These are phyloP conservation scores for Scheffersomyces cryptocercus DNA, from an alignment of 1,139 yeast genomes.

Conservation along the genomic window DNA sequence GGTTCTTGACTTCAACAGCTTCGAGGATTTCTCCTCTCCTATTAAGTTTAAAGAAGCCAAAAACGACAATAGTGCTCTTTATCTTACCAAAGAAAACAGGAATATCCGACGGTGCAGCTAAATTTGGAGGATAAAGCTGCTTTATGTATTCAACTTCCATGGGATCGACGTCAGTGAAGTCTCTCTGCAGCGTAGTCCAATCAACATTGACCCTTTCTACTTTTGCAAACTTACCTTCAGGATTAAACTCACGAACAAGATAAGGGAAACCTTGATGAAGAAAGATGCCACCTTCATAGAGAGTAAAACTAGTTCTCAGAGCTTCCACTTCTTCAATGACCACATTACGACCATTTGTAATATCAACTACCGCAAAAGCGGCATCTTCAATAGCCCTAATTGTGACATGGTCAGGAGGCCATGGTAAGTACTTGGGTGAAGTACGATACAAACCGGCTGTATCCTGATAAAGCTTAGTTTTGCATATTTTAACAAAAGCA, in stretches of 20 bases:
- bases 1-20: slow-evolving; percentile 88
- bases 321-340: slow-evolving; percentile 92
- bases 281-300: slow-evolving; percentile 94
- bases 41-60: slow-evolving; percentile 90
- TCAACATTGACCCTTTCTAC: slow-evolving; percentile 88
- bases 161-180: slow-evolving; percentile 92
- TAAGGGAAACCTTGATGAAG: slow-evolving; percentile 93
- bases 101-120: slow-evolving; percentile 40
- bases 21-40: slow-evolving; percentile 76
- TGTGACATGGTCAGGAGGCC: slow-evolving; percentile 75
- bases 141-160: slow-evolving; percentile 65
- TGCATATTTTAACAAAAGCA: slow-evolving; percentile 38
- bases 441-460: slow-evolving; percentile 58
- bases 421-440: slow-evolving; percentile 65
- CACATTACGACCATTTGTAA: slow-evolving; percentile 69
- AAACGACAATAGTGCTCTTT: slow-evolving; percentile 70
- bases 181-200: slow-evolving; percentile 91
- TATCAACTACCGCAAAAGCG: slow-evolving; percentile 82
- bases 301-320: slow-evolving; percentile 82
- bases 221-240: slow-evolving; percentile 73
- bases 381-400: slow-evolving; percentile 84
- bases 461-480: slow-evolving; percentile 47
- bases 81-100: slow-evolving; percentile 79
- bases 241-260: slow-evolving; percentile 78
- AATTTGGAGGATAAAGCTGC: slow-evolving; percentile 38